phyloP scores from a whole-genome alignment of 1,284 basidiomycete genomes.

The Chalciporus piperatoides region DNA sequence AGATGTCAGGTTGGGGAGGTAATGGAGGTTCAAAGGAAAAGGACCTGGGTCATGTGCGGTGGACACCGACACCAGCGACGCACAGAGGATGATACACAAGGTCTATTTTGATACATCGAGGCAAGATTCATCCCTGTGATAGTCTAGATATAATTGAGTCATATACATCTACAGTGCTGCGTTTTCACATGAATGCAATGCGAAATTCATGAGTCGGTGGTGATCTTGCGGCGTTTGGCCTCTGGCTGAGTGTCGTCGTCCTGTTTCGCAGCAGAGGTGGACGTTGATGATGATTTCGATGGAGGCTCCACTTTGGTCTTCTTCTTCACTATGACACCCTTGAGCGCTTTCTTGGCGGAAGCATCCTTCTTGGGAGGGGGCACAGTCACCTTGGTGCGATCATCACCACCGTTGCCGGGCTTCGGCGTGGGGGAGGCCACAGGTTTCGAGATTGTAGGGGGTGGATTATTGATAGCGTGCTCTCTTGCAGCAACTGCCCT shows the following conservation, averaged over 20 bases:
- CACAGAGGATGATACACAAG: conserved; percentile 19
- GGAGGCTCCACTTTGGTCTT: conserved; percentile 44
- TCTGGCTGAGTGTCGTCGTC: conserved; percentile 34
- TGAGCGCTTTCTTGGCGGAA: conserved; percentile 53
- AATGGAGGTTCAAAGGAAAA: conserved; percentile 44
- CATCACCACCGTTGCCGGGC: conserved; percentile 19
- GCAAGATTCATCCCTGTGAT: conserved; percentile 2
- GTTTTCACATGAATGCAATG: conserved; percentile 16
- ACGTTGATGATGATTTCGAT: conserved; percentile 18
- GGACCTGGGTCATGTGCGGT: conserved; percentile 62
- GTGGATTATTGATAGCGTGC: conserved; percentile 45
- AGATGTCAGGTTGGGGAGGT: conserved; percentile 56
- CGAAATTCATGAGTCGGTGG: conserved; percentile 19
- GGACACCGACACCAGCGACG: conserved; percentile 72
- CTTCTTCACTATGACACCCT: conserved; percentile 78
- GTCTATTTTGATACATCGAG: neutral
- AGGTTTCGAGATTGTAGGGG: conserved; percentile 19
- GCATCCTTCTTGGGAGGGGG: conserved; percentile 45
- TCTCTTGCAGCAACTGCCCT: conserved; percentile 76
- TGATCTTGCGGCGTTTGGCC: conserved; percentile 54
- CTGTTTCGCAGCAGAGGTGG: conserved; percentile 8
- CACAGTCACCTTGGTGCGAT: conserved; percentile 21
- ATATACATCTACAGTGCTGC: conserved; percentile 14
- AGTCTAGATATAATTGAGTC: neutral
- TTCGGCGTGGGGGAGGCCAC: conserved; percentile 16